A percentile compares a stretch with the other conserved stretches of the same genome.
These are phyloP conservation scores for Chytriomyces sp. DNA, from an alignment of 192 early-diverging fungal species.

Conservation along the genomic window DNA sequence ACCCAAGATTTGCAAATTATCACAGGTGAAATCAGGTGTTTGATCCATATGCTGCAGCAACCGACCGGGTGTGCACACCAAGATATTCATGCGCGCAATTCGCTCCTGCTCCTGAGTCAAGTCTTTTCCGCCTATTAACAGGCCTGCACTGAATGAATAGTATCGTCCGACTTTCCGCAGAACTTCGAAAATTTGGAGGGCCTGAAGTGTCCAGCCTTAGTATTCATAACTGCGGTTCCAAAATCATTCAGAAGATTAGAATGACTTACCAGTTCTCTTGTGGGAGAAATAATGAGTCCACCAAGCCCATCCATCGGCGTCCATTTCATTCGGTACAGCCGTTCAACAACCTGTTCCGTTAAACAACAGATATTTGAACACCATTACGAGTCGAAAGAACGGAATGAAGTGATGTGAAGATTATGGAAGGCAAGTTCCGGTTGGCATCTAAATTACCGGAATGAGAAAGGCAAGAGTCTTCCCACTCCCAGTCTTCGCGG, in stretches of 20 bases:
- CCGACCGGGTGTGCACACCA: conserved; percentile 97
- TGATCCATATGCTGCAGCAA: conserved; percentile 95
- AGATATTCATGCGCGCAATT: conserved; percentile 68
- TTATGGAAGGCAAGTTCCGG: conserved; percentile 45
- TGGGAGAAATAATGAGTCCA: conserved; percentile 78
- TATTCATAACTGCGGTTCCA: conserved; percentile 48
- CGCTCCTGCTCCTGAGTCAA: conserved; percentile 73
- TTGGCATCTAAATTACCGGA: conserved; percentile 60
- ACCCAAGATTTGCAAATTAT: conserved; percentile 76
- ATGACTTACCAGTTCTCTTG: conserved; percentile 69
- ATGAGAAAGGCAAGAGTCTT: conserved; percentile 94
- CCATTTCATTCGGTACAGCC: conserved; percentile 84
- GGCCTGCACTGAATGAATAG: conserved; percentile 86
- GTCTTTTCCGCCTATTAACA: conserved; percentile 89
- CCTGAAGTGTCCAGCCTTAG: conserved; percentile 33
- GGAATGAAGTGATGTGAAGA: conserved; percentile 36
- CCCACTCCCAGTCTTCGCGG: conserved; percentile 92
- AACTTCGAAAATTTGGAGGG: conserved; percentile 89
- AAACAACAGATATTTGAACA: too few relatives aligned
- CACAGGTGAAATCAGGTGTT: conserved; percentile 86
- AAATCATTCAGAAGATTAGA: conserved; percentile 22
- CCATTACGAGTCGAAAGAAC: too few relatives aligned
- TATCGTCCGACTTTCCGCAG: conserved; percentile 65
- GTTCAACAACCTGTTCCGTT: conserved; percentile 73
- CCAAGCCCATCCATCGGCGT: conserved; percentile 62